phyloP scores from a whole-genome alignment of 371 early-diverging fungal species.

The Parasitella parasitica region DNA sequence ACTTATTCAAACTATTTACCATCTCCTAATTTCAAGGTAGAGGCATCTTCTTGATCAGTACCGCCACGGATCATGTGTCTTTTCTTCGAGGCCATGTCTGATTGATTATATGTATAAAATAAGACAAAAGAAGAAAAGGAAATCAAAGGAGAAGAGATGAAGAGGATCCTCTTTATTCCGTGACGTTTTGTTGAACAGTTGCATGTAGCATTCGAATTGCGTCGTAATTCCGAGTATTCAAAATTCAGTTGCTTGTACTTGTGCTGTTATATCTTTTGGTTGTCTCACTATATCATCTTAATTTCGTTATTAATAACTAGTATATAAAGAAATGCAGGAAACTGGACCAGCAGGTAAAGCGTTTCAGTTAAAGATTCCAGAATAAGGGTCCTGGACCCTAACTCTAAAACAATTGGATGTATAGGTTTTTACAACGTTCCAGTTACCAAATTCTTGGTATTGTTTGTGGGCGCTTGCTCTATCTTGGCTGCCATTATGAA shows the following conservation, averaged over 20 bases:
- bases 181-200: background rate
- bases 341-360: slow-evolving; percentile 33
- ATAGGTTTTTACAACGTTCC: slow-evolving; percentile 72
- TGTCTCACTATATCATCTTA: background rate
- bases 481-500: slow-evolving; percentile 59
- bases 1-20: slow-evolving; percentile 35
- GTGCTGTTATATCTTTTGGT: background rate
- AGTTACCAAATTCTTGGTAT: slow-evolving; percentile 62
- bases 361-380: background rate
- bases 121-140: slow-evolving; percentile 1
- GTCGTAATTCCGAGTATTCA: background rate
- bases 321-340: slow-evolving; percentile 28
- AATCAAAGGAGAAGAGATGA: background rate
- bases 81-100: slow-evolving; percentile 21
- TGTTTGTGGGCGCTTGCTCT: slow-evolving; percentile 57
- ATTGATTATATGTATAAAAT: background rate
- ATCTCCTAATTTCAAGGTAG: slow-evolving; percentile 70
- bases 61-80: slow-evolving; percentile 61
- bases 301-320: background rate
- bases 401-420: background rate
- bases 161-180: background rate
- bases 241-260: background rate
- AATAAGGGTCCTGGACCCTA: background rate
- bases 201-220: background rate
- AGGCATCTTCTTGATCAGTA: slow-evolving; percentile 73